Percentiles rank a stretch among this genome's conserved stretches.
These are phyloP conservation scores for Draba incana DNA, from an alignment of 345 rosid genomes.

Conservation along the genomic window DNA sequence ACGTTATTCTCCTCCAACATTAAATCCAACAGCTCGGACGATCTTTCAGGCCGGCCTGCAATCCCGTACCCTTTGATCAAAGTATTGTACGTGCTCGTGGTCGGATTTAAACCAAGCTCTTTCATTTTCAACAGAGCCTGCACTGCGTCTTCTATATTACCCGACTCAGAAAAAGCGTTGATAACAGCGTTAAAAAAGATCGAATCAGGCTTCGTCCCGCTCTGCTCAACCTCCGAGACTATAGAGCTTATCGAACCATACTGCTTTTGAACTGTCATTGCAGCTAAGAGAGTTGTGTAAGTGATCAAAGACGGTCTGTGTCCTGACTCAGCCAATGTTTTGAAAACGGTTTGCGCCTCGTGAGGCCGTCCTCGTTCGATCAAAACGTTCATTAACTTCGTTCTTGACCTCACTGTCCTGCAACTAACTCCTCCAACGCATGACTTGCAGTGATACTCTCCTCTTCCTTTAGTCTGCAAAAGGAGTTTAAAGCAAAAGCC, in stretches of 20 bases:
- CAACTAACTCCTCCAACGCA: slow-evolving; percentile 54
- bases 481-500: slow-evolving; percentile 22
- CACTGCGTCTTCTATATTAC: slow-evolving; percentile 60
- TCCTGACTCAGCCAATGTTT: slow-evolving; percentile 53
- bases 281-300: slow-evolving; percentile 64
- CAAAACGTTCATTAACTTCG: slow-evolving; percentile 59
- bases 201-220: slow-evolving; percentile 53
- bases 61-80: slow-evolving; percentile 70
- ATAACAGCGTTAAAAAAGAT: slow-evolving; percentile 64
- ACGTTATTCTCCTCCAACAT: slow-evolving; percentile 46
- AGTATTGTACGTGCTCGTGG: slow-evolving; percentile 63
- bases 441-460: slow-evolving; percentile 35
- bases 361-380: slow-evolving; percentile 61
- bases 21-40: slow-evolving; percentile 53
- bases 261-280: slow-evolving; percentile 59
- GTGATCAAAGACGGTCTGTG: slow-evolving; percentile 59
- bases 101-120: slow-evolving; percentile 56
- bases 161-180: slow-evolving; percentile 65
- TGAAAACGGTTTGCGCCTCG: slow-evolving; percentile 51
- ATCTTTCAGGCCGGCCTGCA: slow-evolving; percentile 60
- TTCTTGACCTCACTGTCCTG: slow-evolving; percentile 56
- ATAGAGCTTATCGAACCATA: slow-evolving; percentile 50
- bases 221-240: slow-evolving; percentile 55
- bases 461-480: slow-evolving; percentile 30
- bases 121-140: slow-evolving; percentile 57